These are phyloP conservation scores for Dentipellis sp. DNA, from an alignment of 768 basidiomycete species.

Conservation along the genomic window DNA sequence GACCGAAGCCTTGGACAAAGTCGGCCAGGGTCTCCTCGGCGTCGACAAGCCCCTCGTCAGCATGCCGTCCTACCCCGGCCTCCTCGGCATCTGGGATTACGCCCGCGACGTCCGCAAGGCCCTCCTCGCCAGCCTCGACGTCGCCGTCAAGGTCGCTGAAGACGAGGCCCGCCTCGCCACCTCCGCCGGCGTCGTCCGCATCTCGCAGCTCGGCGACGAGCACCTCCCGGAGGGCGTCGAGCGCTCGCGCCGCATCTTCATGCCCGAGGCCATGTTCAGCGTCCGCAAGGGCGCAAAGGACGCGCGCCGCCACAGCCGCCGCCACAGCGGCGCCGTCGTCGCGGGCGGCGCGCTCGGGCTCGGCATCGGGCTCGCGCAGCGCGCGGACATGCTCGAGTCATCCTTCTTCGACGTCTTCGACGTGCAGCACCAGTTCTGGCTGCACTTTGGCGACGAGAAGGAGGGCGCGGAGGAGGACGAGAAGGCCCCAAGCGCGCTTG, in stretches of 20 bases:
- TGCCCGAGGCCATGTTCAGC: conserved; percentile 96
- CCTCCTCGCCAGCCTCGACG: conserved; percentile 75
- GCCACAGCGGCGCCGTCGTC: conserved; percentile 41
- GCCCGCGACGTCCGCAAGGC: conserved; percentile 68
- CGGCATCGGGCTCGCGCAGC: conserved; percentile 72
- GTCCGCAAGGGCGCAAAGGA: conserved; percentile 24
- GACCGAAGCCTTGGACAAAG: conserved; percentile 58
- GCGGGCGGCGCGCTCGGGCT: conserved; percentile 76
- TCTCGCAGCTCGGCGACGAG: conserved; percentile 61
- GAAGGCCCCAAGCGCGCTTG: conserved; percentile 51
- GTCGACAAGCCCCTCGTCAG: conserved; percentile 34
- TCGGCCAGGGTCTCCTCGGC: conserved; percentile 68
- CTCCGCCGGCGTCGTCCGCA: conserved; percentile 50
- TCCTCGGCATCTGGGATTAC: conserved; percentile 80
- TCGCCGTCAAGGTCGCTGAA: conserved; percentile 71
- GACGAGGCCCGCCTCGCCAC: conserved; percentile 72
- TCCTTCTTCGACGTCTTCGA: conserved; percentile 83
- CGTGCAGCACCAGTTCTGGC: conserved; percentile 66
- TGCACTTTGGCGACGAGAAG: conserved; percentile 53
- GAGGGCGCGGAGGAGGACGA: conserved; percentile 32
- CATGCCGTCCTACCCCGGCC: conserved; percentile 78
- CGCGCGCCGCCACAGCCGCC: conserved; percentile 28
- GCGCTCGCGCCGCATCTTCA: conserved; percentile 75
- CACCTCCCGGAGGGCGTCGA: conserved; percentile 79
- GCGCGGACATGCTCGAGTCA: conserved; percentile 70